These are phyloP conservation scores for Bauhinia variegata DNA, from an alignment of 306 rosid species.

Conservation along the genomic window DNA sequence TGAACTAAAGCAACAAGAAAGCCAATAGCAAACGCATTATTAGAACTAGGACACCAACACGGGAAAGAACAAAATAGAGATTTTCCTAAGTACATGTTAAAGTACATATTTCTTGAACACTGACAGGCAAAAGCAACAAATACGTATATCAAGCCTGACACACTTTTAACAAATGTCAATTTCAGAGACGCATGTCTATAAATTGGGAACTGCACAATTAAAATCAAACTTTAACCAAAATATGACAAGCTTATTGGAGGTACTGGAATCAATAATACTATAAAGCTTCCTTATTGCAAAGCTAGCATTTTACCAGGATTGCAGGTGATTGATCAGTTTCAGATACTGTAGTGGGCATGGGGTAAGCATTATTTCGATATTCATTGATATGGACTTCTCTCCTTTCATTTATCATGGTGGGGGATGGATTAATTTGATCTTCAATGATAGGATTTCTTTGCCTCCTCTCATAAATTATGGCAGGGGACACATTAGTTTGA, in stretches of 20 bases:
- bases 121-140: background rate
- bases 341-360: constrained; percentile 27
- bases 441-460: constrained; percentile 34
- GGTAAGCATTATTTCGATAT: constrained; percentile 36
- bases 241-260: background rate
- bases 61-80: constrained; percentile 1
- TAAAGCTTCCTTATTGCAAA: constrained; percentile 8
- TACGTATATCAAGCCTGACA: constrained; percentile 5
- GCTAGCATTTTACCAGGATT: constrained; percentile 49
- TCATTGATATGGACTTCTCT: constrained; percentile 31
- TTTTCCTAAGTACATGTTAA: background rate
- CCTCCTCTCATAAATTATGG: constrained; percentile 33
- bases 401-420: background rate
- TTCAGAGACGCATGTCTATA: constrained; percentile 11
- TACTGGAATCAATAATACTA: constrained; percentile 17
- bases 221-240: background rate
- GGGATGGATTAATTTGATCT: constrained; percentile 32
- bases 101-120: constrained; percentile 1
- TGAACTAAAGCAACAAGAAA: too few relatives aligned
- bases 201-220: constrained; percentile 21
- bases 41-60: background rate
- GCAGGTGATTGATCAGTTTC: constrained; percentile 38
- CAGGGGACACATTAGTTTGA: constrained; percentile 36
- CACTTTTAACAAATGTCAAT: background rate
- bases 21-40: background rate